These are phyloP conservation scores for Xylaria nigripes DNA, from an alignment of 495 filamentous ascomycete species.

Conservation along the genomic window DNA sequence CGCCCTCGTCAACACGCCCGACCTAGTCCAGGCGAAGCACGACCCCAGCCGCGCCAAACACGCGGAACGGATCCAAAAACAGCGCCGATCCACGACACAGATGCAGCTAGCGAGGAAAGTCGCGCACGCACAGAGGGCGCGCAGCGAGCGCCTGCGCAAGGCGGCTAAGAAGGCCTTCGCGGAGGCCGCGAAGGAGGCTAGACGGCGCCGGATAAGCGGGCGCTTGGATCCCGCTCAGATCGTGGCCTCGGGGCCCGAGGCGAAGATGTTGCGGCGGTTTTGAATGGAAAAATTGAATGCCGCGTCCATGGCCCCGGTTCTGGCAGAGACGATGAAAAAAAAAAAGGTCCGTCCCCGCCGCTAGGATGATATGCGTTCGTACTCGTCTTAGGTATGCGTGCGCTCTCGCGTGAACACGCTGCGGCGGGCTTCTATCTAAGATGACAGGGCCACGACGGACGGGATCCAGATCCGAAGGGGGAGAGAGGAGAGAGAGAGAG, in stretches of 20 bases:
- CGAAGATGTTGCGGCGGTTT: background rate
- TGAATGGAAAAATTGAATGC: background rate
- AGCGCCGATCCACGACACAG: background rate
- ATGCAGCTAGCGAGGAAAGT: background rate
- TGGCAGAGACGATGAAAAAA: too few relatives aligned
- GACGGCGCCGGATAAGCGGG: background rate
- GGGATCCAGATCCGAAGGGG: too few relatives aligned
- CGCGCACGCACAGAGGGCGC: background rate
- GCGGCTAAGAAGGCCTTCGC: background rate
- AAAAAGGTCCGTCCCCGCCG: too few relatives aligned
- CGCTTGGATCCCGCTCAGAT: background rate
- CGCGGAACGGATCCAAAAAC: background rate
- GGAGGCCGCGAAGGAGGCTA: background rate
- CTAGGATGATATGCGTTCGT: too few relatives aligned
- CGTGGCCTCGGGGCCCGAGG: background rate
- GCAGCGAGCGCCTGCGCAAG: background rate
- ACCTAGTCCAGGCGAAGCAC: background rate
- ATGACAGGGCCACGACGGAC: too few relatives aligned
- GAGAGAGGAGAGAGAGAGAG: too few relatives aligned
- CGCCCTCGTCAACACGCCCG: background rate
- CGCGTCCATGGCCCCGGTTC: background rate
- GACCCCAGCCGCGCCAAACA: background rate
- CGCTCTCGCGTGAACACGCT: too few relatives aligned
- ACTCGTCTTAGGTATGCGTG: too few relatives aligned
- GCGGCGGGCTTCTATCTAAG: too few relatives aligned